These are phyloP conservation scores for Coprinopsis sp. DNA, from an alignment of 768 basidiomycete genomes.

Conservation along the genomic window DNA sequence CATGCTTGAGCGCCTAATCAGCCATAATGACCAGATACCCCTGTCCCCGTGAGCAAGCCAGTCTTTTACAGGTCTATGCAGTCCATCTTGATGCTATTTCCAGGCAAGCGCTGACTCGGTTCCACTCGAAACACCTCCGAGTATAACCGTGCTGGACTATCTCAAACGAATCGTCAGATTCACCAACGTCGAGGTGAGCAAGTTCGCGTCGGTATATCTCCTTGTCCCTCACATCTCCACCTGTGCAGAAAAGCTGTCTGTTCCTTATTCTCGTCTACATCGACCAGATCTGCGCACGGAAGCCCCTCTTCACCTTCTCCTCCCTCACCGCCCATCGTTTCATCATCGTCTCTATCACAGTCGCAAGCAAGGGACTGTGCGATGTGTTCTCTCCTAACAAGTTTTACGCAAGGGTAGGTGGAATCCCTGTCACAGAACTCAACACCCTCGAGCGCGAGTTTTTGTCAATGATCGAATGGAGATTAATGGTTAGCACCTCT, in stretches of 20 bases:
- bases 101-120: slow-evolving; percentile 89
- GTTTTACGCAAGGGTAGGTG: slow-evolving; percentile 95
- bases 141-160: slow-evolving; percentile 88
- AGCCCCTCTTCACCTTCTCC: slow-evolving; percentile 86
- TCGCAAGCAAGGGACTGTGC: slow-evolving; percentile 91
- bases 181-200: slow-evolving; percentile 86
- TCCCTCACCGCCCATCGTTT: slow-evolving; percentile 98
- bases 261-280: slow-evolving; percentile 85
- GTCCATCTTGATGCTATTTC: slow-evolving; percentile 3
- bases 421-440: slow-evolving; percentile 86
- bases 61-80: slow-evolving; percentile 13
- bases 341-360: slow-evolving; percentile 88
- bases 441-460: slow-evolving; percentile 95
- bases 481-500: slow-evolving; percentile 71
- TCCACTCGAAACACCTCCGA: slow-evolving; percentile 89
- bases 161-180: slow-evolving; percentile 89
- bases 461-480: slow-evolving; percentile 88
- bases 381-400: slow-evolving; percentile 94
- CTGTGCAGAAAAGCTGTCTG: slow-evolving; percentile 78
- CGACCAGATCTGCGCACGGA: slow-evolving; percentile 86
- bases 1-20: slow-evolving; percentile 93
- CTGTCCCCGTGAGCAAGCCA: slow-evolving; percentile 68
- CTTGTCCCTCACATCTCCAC: no score
- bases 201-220: neutral
- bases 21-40: slow-evolving; percentile 94